Percentiles rank a stretch among this genome's conserved stretches.
Conservation (phyloP, 202 grass and related monocot species). For the Panicum hallii region DNA sequence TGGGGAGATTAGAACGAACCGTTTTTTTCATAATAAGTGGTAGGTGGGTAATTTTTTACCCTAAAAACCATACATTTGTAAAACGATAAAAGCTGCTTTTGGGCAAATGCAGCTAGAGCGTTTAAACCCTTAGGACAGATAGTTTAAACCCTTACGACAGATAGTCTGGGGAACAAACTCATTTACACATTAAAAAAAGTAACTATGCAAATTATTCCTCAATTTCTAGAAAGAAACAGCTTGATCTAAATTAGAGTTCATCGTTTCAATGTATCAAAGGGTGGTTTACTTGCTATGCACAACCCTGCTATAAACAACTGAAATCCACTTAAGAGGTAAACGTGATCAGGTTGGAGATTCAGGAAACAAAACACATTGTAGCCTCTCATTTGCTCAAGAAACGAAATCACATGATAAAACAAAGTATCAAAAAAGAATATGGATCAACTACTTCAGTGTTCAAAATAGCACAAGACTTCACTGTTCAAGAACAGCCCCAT, state of each 20-base stretch:
- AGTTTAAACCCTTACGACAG: no score
- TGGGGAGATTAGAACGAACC: no score
- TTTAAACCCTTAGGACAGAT: no score
- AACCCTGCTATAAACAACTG: not conserved
- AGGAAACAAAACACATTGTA: not conserved
- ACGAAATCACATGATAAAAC: not conserved
- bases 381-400: not conserved
- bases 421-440: no score
- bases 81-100: no score
- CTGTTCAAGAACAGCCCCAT: not conserved
- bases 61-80: no score
- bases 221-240: not conserved
- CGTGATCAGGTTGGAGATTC: not conserved
- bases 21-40: no score
- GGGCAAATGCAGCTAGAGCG: no score
- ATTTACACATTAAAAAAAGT: not conserved
- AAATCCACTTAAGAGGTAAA: not conserved
- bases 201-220: not conserved
- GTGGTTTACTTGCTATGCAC: not conserved
- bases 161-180: not conserved
- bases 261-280: not conserved
- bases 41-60: no score
- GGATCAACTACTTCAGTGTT: not conserved
- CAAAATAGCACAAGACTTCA: slow-evolving; percentile 3
- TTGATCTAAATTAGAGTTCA: not conserved